Evolutionary conservation across 2,329 filamentous ascomycete genomes (phyloP).

Genomic region (Cytospora piceae): DNA sequence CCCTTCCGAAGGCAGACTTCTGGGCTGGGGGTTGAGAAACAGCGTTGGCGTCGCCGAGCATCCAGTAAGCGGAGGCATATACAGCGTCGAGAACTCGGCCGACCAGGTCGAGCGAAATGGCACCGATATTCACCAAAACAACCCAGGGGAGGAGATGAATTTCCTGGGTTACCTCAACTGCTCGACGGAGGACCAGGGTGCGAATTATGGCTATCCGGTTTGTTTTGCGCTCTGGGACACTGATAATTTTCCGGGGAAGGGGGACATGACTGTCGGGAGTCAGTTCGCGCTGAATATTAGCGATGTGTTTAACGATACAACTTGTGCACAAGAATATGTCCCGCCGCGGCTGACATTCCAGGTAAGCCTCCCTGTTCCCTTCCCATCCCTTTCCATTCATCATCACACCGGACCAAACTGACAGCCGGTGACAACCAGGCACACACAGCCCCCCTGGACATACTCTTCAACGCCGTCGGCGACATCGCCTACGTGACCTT

Average conservation of each 20-base stretch:
- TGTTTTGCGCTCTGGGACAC: conserved; percentile 71
- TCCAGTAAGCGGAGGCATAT: conserved; percentile 51
- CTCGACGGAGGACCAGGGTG: conserved; percentile 40
- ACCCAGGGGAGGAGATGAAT: conserved; percentile 74
- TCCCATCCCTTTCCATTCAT: too few relatives aligned
- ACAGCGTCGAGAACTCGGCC: conserved; percentile 67
- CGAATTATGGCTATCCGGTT: conserved; percentile 72
- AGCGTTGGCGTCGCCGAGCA: conserved; percentile 69
- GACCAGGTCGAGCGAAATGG: conserved; percentile 61
- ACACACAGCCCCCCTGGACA: conserved; percentile 73
- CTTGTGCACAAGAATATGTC: conserved; percentile 48
- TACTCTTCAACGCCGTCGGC: conserved; percentile 65
- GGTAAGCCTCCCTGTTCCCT: not conserved
- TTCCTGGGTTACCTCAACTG: conserved; percentile 62
- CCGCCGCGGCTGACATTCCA: conserved; percentile 60
- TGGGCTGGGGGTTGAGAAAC: conserved; percentile 72
- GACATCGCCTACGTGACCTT: conserved; percentile 69
- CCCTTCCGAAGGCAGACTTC: conserved; percentile 48
- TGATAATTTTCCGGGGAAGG: conserved; percentile 46
- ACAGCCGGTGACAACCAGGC: conserved; percentile 40
- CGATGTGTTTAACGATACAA: conserved; percentile 45
- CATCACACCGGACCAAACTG: not conserved
- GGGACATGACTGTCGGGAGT: conserved; percentile 48
- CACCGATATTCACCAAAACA: conserved; percentile 64
- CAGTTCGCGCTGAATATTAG: conserved; percentile 51